Base-by-base conservation (phyloP, 306 rosid genomes). In the Arachis stenosperma region DNA sequence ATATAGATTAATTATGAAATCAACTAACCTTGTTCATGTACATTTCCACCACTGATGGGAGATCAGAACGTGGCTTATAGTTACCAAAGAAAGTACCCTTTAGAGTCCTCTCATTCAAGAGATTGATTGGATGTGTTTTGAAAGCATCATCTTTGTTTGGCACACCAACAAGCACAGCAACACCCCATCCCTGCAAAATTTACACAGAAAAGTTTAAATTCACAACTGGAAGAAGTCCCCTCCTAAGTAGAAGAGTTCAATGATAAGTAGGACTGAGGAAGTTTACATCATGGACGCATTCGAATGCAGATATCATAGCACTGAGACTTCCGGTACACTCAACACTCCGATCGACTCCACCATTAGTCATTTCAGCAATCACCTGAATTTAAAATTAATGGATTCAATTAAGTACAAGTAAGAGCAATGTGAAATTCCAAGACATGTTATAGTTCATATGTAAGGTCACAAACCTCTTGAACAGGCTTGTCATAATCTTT, bases 151-250 rank as follows among this genome's bases (percentile, higher is more conserved):
- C 70, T 37, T 61, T 73, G 6, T 61, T 73, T 17, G 77, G 77
- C 61, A 73, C 77, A 50, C 77, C 77, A 61, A 61, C 70, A 50
- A 73, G 77, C 39, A 61, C 77, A 73, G 77, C 77, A 61, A 73
- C 61, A 61, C 77, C 77, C 70, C 77, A 61, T 61, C 77, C 77
- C 77, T 61, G 1, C 63, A 51, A 42, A 55, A 33, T 33, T 15
- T 44, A 6, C 1, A 44, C 44, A 9, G 10, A 54, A 17, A 33
- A 33, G 37, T 33, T 33, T 33, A 36, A 70, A 55, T 13, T 42
- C 57, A 47, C 29, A 64, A 69, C 54, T 39, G 33, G 58, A 61
- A 62, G 43, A n/a, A 77, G 53, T 47, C 9, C 9, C 6, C 15
- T 13, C 3, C 48, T 17, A 61, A 73, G 11, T 61, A 6, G 0